Conservation (phyloP, 176 grass and related monocot genomes). For the Eragrostis nindensis region DNA sequence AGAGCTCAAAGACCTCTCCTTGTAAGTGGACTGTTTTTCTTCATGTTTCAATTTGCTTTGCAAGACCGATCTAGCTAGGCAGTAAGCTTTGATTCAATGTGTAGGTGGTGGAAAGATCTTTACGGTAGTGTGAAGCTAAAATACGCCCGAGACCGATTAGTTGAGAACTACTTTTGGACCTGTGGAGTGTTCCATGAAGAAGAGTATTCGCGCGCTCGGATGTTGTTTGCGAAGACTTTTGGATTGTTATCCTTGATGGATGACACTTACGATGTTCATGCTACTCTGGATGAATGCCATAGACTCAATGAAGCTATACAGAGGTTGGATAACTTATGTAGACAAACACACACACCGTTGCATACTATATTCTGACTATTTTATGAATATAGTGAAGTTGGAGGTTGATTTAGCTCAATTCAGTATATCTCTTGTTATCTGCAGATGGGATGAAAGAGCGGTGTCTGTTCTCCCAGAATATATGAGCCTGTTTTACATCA, state of each 20-base stretch:
- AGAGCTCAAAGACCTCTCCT: neutral
- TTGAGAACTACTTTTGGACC: constrained; percentile 17
- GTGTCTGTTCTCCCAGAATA: neutral
- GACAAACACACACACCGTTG: no score
- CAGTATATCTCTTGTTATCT: neutral
- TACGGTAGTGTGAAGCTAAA: neutral
- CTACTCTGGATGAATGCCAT: constrained; percentile 14
- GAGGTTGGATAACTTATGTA: neutral
- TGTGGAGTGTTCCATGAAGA: constrained; percentile 5
- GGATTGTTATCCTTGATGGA: neutral
- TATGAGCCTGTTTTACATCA: neutral
- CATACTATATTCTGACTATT: no score
- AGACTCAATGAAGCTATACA: constrained; percentile 21
- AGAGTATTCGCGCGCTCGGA: constrained; percentile 3
- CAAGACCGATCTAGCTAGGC: neutral
- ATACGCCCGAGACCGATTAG: constrained; percentile 20
- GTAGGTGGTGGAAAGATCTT: constrained; percentile 35
- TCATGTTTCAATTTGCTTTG: neutral
- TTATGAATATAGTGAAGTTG: neutral
- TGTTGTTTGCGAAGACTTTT: neutral
- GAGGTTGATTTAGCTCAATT: neutral
- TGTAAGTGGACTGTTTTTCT: neutral
- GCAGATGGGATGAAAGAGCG: constrained; percentile 7
- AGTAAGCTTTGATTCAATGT: neutral
- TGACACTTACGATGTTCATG: constrained; percentile 31